Percentiles rank a stretch among this genome's conserved stretches.
phyloP scores from a whole-genome alignment of 495 filamentous ascomycete species.

The Hyaloscypha finlandica region DNA sequence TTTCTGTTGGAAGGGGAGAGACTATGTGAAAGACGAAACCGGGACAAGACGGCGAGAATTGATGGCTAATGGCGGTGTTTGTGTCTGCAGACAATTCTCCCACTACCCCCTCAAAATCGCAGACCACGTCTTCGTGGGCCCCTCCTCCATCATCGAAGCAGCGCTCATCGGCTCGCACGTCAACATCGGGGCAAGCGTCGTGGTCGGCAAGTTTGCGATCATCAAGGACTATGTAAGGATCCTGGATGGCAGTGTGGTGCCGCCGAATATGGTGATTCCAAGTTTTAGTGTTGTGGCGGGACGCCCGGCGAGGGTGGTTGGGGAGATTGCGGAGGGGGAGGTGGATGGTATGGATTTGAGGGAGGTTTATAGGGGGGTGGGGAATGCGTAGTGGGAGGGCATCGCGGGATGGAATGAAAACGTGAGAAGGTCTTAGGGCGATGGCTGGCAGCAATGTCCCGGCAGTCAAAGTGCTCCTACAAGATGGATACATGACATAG shows the following conservation, averaged over 20 bases:
- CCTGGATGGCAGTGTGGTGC: conserved; percentile 78
- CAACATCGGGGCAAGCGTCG: conserved; percentile 70
- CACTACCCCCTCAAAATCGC: conserved; percentile 89
- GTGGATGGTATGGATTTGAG: conserved; percentile 60
- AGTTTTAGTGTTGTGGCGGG: conserved; percentile 86
- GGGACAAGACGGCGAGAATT: too few relatives aligned
- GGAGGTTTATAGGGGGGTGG: conserved; percentile 53
- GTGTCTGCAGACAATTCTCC: conserved; percentile 51
- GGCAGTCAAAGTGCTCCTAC: too few relatives aligned
- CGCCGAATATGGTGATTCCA: conserved; percentile 86
- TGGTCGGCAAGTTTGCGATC: conserved; percentile 81
- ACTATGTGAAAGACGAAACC: too few relatives aligned
- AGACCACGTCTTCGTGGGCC: conserved; percentile 87
- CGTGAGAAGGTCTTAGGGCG: too few relatives aligned
- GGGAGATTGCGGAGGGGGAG: conserved; percentile 80
- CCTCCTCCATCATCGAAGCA: conserved; percentile 71
- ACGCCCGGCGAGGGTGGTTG: conserved; percentile 76
- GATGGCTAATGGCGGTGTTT: not conserved
- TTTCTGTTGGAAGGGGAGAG: too few relatives aligned
- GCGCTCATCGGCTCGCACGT: conserved; percentile 81
- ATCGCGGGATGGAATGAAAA: too few relatives aligned
- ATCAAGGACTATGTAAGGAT: conserved; percentile 89
- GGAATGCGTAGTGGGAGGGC: conserved; percentile 36
- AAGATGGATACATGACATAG: too few relatives aligned
- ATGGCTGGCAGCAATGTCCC: too few relatives aligned